Conservation (phyloP, 495 filamentous ascomycete species). For the Penicillium antarcticum region DNA sequence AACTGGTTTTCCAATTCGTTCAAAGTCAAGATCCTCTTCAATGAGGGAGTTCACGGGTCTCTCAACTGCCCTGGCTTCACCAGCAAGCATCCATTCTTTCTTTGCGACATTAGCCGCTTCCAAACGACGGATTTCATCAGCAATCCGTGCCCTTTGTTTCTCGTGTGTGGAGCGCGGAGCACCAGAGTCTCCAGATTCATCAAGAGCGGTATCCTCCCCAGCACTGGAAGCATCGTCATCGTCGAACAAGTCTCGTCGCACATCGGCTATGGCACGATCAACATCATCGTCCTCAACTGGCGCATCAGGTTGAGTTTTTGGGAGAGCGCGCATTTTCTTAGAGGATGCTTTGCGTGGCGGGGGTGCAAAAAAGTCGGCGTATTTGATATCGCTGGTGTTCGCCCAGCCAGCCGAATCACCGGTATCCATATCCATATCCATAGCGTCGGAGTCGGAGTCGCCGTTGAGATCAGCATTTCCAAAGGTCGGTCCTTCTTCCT, state of each 20-base stretch:
- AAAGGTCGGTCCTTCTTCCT: conserved; percentile 75
- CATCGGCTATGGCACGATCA: conserved; percentile 83
- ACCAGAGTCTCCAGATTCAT: conserved; percentile 41
- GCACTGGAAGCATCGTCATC: conserved; percentile 57
- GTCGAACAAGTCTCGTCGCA: conserved; percentile 89
- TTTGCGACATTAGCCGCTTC: conserved; percentile 89
- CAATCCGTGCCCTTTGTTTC: conserved; percentile 77
- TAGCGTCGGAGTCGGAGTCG: conserved; percentile 54
- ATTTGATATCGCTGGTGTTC: conserved; percentile 85
- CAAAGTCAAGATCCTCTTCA: conserved; percentile 94
- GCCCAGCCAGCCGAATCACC: conserved; percentile 46
- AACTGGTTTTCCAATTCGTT: conserved; percentile 91
- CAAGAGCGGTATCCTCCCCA: conserved; percentile 39
- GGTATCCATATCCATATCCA: conserved; percentile 35
- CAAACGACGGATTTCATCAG: conserved; percentile 84
- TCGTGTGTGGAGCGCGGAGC: conserved; percentile 76
- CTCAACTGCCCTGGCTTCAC: conserved; percentile 80
- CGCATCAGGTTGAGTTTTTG: conserved; percentile 47
- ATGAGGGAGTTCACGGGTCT: conserved; percentile 88
- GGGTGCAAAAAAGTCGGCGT: conserved; percentile 87
- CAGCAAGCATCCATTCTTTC: conserved; percentile 83
- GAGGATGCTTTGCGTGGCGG: conserved; percentile 67
- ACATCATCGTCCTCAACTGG: conserved; percentile 58
- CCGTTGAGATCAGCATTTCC: conserved; percentile 62
- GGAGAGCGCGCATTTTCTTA: conserved; percentile 41